These are phyloP conservation scores for Penicillium brasilianum DNA, from an alignment of 2,329 filamentous ascomycete species.

Conservation along the genomic window DNA sequence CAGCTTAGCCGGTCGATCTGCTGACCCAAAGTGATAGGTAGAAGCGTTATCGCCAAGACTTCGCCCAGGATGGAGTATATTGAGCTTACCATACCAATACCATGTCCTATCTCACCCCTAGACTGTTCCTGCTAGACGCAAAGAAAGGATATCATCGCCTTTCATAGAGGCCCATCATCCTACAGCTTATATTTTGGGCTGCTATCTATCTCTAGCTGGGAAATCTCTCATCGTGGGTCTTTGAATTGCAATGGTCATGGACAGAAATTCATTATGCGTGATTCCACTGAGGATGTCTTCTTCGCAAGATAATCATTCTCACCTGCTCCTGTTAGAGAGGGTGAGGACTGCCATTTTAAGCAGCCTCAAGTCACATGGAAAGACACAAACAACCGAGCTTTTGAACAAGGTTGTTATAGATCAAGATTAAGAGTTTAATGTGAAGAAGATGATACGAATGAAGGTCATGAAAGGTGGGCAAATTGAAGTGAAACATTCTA, in stretches of 20 bases:
- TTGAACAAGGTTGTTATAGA: slow-evolving; percentile 8
- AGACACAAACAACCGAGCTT: slow-evolving; percentile 11
- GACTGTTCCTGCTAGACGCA: too few relatives aligned
- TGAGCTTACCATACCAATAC: too few relatives aligned
- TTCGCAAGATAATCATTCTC: slow-evolving; percentile 7
- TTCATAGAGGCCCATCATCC: slow-evolving; percentile 3
- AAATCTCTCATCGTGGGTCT: neutral
- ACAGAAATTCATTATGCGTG: slow-evolving; percentile 1
- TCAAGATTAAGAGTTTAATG: too few relatives aligned
- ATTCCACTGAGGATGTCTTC: slow-evolving; percentile 1
- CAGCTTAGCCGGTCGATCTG: too few relatives aligned
- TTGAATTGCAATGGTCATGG: neutral
- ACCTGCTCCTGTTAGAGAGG: slow-evolving; percentile 2
- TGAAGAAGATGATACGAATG: too few relatives aligned
- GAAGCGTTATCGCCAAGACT: too few relatives aligned
- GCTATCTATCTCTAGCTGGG: slow-evolving; percentile 2
- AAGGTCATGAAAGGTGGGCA: too few relatives aligned
- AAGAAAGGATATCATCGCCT: neutral
- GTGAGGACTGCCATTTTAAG: slow-evolving; percentile 9
- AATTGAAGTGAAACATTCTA: too few relatives aligned
- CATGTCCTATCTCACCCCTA: too few relatives aligned
- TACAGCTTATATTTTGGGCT: neutral
- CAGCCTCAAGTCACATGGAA: slow-evolving; percentile 2
- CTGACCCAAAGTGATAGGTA: too few relatives aligned
- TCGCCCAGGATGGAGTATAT: too few relatives aligned